Evolutionary conservation across 495 filamentous ascomycete species (phyloP).

Genomic region (Lophiotrema nucula): DNA sequence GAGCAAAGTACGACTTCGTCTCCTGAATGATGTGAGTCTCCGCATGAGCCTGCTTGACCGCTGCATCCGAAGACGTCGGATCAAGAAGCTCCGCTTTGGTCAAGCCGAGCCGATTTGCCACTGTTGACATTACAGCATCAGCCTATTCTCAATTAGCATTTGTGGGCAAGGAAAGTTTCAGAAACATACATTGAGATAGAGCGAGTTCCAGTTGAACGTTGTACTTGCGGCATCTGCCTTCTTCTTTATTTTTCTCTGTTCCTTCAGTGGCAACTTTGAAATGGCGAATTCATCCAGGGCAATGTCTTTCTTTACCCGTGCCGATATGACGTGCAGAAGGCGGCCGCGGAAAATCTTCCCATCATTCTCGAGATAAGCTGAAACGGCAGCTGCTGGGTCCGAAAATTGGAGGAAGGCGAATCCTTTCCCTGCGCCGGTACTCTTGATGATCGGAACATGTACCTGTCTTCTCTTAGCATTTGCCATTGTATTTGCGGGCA

Average conservation of each 20-base stretch:
- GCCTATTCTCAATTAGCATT: too few relatives aligned
- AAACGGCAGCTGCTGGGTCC: constrained; percentile 66
- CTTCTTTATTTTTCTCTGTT: constrained; percentile 83
- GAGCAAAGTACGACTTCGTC: constrained; percentile 83
- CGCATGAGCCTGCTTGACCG: constrained; percentile 92
- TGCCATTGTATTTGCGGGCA: background rate
- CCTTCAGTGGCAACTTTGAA: constrained; percentile 87
- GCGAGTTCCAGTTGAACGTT: constrained; percentile 92
- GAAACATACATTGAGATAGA: constrained; percentile 85
- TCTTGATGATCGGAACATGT: constrained; percentile 71
- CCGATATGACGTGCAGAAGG: constrained; percentile 83
- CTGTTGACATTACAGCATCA: constrained; percentile 89
- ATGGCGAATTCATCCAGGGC: constrained; percentile 83
- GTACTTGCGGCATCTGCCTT: constrained; percentile 72
- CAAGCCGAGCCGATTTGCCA: constrained; percentile 81
- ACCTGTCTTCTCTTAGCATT: constrained; percentile 54
- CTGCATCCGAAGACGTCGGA: constrained; percentile 88
- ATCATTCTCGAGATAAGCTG: constrained; percentile 73
- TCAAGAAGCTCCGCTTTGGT: constrained; percentile 88
- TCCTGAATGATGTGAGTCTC: constrained; percentile 96
- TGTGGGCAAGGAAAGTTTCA: too few relatives aligned
- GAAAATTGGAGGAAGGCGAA: constrained; percentile 83
- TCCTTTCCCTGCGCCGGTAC: constrained; percentile 69
- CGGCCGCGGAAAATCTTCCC: constrained; percentile 86
- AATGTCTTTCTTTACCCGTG: constrained; percentile 72